Percentiles rank a stretch among this genome's conserved stretches.
These are phyloP conservation scores for Beauveria bassiana DNA, from an alignment of 2,329 filamentous ascomycete species.

Conservation along the genomic window DNA sequence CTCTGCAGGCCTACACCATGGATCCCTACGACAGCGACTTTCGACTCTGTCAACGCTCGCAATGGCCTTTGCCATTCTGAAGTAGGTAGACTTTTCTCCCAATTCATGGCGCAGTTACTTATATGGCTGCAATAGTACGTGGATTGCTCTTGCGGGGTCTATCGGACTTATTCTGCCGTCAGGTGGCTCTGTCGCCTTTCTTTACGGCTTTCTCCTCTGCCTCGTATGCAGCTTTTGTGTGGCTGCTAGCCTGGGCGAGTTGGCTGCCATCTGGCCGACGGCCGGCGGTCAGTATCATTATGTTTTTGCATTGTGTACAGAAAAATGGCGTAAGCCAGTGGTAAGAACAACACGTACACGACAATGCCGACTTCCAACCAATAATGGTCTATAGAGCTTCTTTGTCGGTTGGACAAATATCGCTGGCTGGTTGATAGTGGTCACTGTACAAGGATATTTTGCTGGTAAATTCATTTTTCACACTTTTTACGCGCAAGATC, in stretches of 20 bases:
- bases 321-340: constrained; percentile 30
- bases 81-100: constrained; percentile 19
- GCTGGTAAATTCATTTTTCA: constrained; percentile 21
- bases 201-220: constrained; percentile 40
- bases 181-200: constrained; percentile 32
- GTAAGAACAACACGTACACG: constrained; percentile 16
- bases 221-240: constrained; percentile 36
- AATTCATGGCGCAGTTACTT: neutral
- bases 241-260: constrained; percentile 33
- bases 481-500: neutral
- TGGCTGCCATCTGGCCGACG: constrained; percentile 37
- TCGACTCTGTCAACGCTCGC: constrained; percentile 30
- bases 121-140: constrained; percentile 15
- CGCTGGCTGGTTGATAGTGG: constrained; percentile 36
- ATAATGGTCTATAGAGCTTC: constrained; percentile 27
- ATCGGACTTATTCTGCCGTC: constrained; percentile 35
- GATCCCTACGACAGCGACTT: constrained; percentile 26
- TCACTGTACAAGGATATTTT: constrained; percentile 36
- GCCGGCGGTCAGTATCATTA: constrained; percentile 40
- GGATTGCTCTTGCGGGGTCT: constrained; percentile 33
- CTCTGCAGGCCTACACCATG: constrained; percentile 9
- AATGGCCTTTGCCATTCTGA: constrained; percentile 38
- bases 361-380: neutral
- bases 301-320: constrained; percentile 31
- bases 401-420: constrained; percentile 38